phyloP scores from a whole-genome alignment of 2,329 filamentous ascomycete genomes.

The Colletotrichum sp. region DNA sequence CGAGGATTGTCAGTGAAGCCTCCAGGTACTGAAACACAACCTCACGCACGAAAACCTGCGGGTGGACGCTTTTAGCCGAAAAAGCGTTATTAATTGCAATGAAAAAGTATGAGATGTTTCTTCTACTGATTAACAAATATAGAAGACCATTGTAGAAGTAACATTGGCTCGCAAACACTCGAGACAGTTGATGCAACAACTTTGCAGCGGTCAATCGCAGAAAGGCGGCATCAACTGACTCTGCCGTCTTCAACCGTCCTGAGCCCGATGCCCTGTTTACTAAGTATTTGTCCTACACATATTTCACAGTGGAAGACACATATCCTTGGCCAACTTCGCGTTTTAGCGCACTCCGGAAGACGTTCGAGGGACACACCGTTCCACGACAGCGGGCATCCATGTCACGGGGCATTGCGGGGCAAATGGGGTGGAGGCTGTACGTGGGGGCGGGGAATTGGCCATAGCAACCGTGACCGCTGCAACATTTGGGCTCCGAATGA shows the following conservation, averaged over 20 bases:
- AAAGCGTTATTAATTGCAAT: neutral
- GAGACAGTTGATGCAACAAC: neutral
- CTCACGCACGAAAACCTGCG: neutral
- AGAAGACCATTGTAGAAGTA: neutral
- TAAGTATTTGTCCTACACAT: neutral
- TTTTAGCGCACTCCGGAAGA: neutral
- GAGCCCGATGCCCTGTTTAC: neutral
- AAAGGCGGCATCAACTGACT: neutral
- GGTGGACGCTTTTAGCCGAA: neutral
- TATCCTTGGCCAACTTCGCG: neutral
- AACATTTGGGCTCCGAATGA: neutral
- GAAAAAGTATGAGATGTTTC: neutral
- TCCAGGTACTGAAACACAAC: neutral
- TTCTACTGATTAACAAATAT: neutral
- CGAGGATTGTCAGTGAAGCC: neutral
- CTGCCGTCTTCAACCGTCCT: neutral
- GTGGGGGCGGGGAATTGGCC: conserved; percentile 9
- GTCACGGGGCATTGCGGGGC: neutral
- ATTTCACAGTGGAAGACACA: neutral
- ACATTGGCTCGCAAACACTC: neutral
- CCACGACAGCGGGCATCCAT: neutral
- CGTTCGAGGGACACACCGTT: neutral
- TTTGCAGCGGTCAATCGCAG: neutral
- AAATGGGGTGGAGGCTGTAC: neutral
- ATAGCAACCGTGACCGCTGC: neutral